Base-by-base conservation (phyloP, 345 rosid genomes). In the rapeseed (Brassica napus) region DNA sequence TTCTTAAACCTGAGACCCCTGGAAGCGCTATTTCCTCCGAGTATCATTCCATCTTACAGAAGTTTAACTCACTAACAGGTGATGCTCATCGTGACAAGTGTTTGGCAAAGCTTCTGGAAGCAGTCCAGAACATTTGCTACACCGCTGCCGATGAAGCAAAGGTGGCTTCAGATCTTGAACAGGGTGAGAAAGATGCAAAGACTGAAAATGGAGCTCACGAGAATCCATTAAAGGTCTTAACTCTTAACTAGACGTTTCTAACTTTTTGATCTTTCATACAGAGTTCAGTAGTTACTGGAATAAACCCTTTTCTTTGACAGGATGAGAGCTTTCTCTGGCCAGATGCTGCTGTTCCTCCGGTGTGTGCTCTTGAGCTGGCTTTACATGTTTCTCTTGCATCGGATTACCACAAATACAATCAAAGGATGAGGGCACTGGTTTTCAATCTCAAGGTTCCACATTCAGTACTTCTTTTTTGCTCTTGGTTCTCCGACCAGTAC, bases 371-470 rank as follows among this genome's bases (percentile, higher is more conserved):
- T 77, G 97, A 96, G 91, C 81, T 85, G 82, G 97, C 89, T 26
- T 83, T 90, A 12, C 94, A 93, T 83, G 91, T 86, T 58, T 69
- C 94, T 62, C 86, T 93, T 76, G 82, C 91, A 14, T 79, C 82
- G 0, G 97, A 96, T 88, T 91, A 81, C 77, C 97, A 91, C 69
- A 96, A 96, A 78, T 96, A 93, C 77, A 96, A 93, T 82, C 97
- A 92, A 78, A 91, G 93, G 82, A 32, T 96, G 91, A 87, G 99
- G 73, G 89, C 89, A 78, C 82, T 96, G 67, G 82, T 79, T 66
- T 96, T 89, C 84, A 96, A 96, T 89, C 90, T 96, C 81, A 93
- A 87, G 97, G 98, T 92, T 68, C 35, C 71, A 64, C 23, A 21
- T 70, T 47, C 55, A 47, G 14, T 47, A 4, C 15, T 47, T 14